These are phyloP conservation scores for Penicillium diatomitis DNA, from an alignment of 495 filamentous ascomycete species.

Conservation along the genomic window DNA sequence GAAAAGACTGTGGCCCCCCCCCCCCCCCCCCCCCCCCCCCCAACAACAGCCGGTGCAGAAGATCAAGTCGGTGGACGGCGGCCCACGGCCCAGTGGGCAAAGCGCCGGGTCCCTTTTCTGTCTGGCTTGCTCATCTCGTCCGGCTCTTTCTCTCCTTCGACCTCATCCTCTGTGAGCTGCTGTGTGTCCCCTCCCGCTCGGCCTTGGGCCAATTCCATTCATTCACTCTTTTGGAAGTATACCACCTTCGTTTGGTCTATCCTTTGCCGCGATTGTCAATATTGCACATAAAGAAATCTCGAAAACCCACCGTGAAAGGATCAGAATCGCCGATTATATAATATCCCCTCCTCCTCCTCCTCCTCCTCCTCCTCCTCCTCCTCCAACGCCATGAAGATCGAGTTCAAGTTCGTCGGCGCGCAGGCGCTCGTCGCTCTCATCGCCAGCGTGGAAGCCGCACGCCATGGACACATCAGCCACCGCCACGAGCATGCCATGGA, in stretches of 20 bases:
- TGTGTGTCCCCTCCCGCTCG: conserved; percentile 12
- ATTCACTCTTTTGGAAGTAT: conserved; percentile 17
- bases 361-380: too few species aligned
- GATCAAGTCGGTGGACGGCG: too few species aligned
- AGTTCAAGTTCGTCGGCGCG: conserved; percentile 16
- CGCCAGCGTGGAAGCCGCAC: conserved; percentile 38
- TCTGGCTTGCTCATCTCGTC: conserved; percentile 6
- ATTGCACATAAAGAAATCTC: neutral
- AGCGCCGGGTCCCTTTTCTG: conserved; percentile 13
- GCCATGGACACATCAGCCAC: conserved; percentile 25
- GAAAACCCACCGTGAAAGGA: neutral
- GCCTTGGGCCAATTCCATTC: conserved; percentile 14
- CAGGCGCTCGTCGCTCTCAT: conserved; percentile 51
- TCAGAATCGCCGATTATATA: too few species aligned
- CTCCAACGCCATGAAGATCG: conserved; percentile 28
- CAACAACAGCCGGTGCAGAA: too few species aligned
- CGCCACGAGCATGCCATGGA: conserved; percentile 18
- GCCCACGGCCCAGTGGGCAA: neutral
- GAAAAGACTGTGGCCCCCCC: too few species aligned
- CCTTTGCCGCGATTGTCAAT: conserved; percentile 7
- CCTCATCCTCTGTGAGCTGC: conserved; percentile 21
- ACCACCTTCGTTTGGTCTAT: conserved; percentile 2
- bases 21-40: too few species aligned
- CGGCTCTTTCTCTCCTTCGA: conserved; percentile 15
- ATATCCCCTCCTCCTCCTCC: neutral